Evolutionary conservation across 345 rosid species (phyloP), one percentile per base, ranked within the genome.

Genomic region (Salix purpurea): DNA sequence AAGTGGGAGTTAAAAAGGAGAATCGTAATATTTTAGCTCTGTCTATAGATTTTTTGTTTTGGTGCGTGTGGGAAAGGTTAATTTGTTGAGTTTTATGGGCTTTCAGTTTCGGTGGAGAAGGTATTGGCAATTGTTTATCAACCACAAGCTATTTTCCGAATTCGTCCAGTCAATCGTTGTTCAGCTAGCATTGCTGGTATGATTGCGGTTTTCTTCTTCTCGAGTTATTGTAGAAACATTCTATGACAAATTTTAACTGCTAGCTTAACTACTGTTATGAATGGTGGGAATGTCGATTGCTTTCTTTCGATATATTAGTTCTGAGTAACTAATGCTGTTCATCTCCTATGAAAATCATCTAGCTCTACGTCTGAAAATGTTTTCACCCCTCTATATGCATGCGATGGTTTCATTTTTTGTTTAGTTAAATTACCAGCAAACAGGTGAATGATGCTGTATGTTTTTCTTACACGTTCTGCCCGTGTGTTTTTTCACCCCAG

Each of bases 21-120:
- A n/a, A 50, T 19, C 3, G 44, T 28, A 7, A 28, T n/a, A 36
- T 50, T 73, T 72, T 24, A 71, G 37, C 50, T 37, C 78, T 37
- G 30, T 28, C 23, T 21, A 4, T 52, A 7, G 12, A 9, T 54
- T 65, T 65, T 65, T 78, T 46, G 8, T 46, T 40, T 14, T 18
- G 34, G 42, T 34, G 71, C 12, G 21, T 44, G 75, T n/a, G 32
- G 6, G 76, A 56, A 76, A 58, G 28, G 56, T 70, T 77, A 14
- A n/a, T 30, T 76, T 65, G 1, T 24, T 71, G 24, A 30, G 68
- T 67, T 75, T 18, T 50, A 18, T 37, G 80, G 39, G 13, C 39
- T 78, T 84, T 79, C 94, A 96, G 98, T 94, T 77, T 92, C 97
- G 61, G 97, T 96, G 86, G 97, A 93, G 92, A 94, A 89, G 90